A percentile compares a stretch with the other conserved stretches of the same genome.
Conservation (phyloP, 495 filamentous ascomycete genomes). For the Aspergillus coremiiformis region DNA sequence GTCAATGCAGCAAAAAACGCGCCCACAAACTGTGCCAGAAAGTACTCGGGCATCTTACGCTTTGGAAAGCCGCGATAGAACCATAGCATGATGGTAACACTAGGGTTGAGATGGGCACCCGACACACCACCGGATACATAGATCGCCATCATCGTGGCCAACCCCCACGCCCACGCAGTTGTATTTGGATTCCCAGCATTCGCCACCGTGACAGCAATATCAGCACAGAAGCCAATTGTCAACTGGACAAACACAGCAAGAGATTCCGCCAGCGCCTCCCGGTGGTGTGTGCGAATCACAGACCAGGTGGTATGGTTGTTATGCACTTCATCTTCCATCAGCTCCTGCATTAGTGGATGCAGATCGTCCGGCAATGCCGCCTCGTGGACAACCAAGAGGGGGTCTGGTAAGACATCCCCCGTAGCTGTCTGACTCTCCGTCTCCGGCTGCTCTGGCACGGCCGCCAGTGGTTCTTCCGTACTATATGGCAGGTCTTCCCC, state of each 20-base stretch:
- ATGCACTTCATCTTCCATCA: slow-evolving; percentile 39
- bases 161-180: slow-evolving; percentile 48
- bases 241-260: slow-evolving; percentile 40
- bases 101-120: slow-evolving; percentile 48
- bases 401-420: slow-evolving; percentile 11
- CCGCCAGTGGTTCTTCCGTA: slow-evolving; percentile 16
- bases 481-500: neutral
- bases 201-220: slow-evolving; percentile 41
- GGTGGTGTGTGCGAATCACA: slow-evolving; percentile 43
- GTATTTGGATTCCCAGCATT: slow-evolving; percentile 38
- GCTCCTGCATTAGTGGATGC: slow-evolving; percentile 33
- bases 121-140: slow-evolving; percentile 51
- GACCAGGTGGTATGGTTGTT: slow-evolving; percentile 49
- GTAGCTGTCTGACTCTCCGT: slow-evolving; percentile 2
- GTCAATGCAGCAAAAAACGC: slow-evolving; percentile 36
- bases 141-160: slow-evolving; percentile 51
- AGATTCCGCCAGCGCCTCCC: slow-evolving; percentile 44
- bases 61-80: slow-evolving; percentile 48
- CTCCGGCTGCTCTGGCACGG: slow-evolving; percentile 17
- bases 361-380: slow-evolving; percentile 30
- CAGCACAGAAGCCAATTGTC: slow-evolving; percentile 41
- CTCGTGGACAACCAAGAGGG: slow-evolving; percentile 20
- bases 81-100: slow-evolving; percentile 41
- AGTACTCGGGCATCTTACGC: slow-evolving; percentile 39
- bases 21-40: slow-evolving; percentile 42